phyloP scores from a whole-genome alignment of 1,284 basidiomycete genomes.

The Rhodotorula sp. region DNA sequence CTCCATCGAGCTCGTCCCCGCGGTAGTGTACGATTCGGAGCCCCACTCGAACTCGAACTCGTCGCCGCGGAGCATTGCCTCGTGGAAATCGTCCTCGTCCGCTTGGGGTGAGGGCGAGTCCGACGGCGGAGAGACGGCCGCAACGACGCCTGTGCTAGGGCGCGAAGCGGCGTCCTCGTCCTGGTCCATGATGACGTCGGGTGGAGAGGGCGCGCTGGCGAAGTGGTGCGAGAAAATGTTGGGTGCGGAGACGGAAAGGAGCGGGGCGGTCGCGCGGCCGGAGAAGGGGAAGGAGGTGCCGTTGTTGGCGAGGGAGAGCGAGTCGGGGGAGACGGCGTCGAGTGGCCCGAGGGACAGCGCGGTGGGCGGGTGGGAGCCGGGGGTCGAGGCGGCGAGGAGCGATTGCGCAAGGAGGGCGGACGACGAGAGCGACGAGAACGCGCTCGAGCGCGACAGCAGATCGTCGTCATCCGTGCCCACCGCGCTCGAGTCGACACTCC shows the following conservation, averaged over 20 bases:
- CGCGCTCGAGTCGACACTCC: constrained; percentile 18
- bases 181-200: constrained; percentile 32
- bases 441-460: constrained; percentile 1
- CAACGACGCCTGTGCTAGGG: not conserved
- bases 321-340: constrained; percentile 35
- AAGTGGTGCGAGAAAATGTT: constrained; percentile 40
- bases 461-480: constrained; percentile 7
- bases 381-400: constrained; percentile 34
- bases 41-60: constrained; percentile 44
- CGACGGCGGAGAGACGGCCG: constrained; percentile 8
- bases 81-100: constrained; percentile 41
- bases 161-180: not conserved
- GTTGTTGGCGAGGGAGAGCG: constrained; percentile 27
- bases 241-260: constrained; percentile 39
- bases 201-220: constrained; percentile 19
- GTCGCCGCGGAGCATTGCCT: constrained; percentile 41
- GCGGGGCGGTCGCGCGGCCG: not conserved
- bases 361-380: not conserved
- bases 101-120: constrained; percentile 18
- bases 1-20: constrained; percentile 22
- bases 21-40: constrained; percentile 33
- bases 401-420: constrained; percentile 40
- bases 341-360: not conserved
- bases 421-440: constrained; percentile 35
- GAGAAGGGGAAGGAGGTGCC: constrained; percentile 16